A percentile compares a stretch with the other conserved stretches of the same genome.
phyloP scores from a whole-genome alignment of 192 early-diverging fungal genomes.

The Mortierella antarctica region DNA sequence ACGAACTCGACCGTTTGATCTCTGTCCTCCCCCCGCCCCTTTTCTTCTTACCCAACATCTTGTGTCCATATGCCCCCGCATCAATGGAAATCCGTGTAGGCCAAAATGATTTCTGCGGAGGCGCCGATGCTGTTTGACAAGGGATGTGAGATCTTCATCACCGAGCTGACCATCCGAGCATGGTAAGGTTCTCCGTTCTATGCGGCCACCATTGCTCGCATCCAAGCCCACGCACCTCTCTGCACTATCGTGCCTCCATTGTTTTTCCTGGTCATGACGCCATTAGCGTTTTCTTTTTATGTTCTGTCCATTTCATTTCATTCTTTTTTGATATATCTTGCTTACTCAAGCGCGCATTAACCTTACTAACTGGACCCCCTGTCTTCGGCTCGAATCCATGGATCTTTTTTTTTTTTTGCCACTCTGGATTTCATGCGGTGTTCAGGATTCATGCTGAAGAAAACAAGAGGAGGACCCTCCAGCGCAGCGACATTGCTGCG shows the following conservation, averaged over 20 bases:
- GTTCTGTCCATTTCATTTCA: background rate
- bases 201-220: background rate
- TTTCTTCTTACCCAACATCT: too few species aligned
- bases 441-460: slow-evolving; percentile 92
- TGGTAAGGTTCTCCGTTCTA: slow-evolving; percentile 59
- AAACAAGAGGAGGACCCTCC: slow-evolving; percentile 94
- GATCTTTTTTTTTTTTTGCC: background rate
- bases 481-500: slow-evolving; percentile 89
- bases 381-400: background rate
- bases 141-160: slow-evolving; percentile 97
- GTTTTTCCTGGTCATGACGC: background rate
- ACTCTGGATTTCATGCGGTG: background rate
- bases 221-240: too few species aligned
- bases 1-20: background rate
- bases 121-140: slow-evolving; percentile 95
- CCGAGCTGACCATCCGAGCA: slow-evolving; percentile 85
- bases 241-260: too few species aligned
- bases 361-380: background rate
- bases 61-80: too few species aligned
- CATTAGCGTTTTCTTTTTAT: background rate
- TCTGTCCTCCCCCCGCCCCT: background rate
- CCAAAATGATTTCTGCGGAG: slow-evolving; percentile 61
- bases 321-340: background rate
- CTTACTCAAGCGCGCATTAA: background rate
- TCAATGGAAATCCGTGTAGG: background rate